A percentile compares a stretch with the other conserved stretches of the same genome.
Evolutionary conservation across 2,329 filamentous ascomycete genomes (phyloP).

Genomic region (Sporothrix curviconia): DNA sequence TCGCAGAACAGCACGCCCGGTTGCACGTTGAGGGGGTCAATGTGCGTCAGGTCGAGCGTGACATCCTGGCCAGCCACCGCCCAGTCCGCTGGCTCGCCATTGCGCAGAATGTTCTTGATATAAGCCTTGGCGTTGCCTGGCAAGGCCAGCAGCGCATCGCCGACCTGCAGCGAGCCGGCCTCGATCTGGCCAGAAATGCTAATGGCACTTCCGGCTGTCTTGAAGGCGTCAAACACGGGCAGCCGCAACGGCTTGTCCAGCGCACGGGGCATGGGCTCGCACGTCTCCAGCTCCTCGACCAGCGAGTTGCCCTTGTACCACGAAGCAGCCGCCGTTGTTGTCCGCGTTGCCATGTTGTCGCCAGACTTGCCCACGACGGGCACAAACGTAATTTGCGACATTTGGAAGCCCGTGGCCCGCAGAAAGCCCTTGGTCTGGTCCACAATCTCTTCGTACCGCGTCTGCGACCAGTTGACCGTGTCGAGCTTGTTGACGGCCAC

Average conservation of each 20-base stretch:
- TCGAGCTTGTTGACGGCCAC: conserved; percentile 96
- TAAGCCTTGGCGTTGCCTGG: conserved; percentile 75
- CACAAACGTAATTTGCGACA: conserved; percentile 76
- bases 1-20: conserved; percentile 83
- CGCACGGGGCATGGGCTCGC: conserved; percentile 63
- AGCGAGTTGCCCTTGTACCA: conserved; percentile 83
- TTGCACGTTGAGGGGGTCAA: conserved; percentile 75
- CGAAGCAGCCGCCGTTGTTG: conserved; percentile 48
- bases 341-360: conserved; percentile 68
- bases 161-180: conserved; percentile 73
- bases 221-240: conserved; percentile 82
- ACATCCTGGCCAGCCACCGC: conserved; percentile 71
- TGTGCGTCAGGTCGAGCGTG: conserved; percentile 73
- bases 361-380: conserved; percentile 86
- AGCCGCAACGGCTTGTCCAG: conserved; percentile 76
- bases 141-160: conserved; percentile 71
- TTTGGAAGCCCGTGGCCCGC: conserved; percentile 70
- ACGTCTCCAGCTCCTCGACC: conserved; percentile 77
- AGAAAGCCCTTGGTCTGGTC: conserved; percentile 80
- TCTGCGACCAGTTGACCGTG: conserved; percentile 72
- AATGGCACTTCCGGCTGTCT: conserved; percentile 71
- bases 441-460: conserved; percentile 76
- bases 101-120: conserved; percentile 71
- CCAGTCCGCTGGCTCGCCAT: conserved; percentile 52
- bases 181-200: conserved; percentile 84